Base-by-base conservation (phyloP, 169 alveolate species). In the Eimeria acervulina region DNA sequence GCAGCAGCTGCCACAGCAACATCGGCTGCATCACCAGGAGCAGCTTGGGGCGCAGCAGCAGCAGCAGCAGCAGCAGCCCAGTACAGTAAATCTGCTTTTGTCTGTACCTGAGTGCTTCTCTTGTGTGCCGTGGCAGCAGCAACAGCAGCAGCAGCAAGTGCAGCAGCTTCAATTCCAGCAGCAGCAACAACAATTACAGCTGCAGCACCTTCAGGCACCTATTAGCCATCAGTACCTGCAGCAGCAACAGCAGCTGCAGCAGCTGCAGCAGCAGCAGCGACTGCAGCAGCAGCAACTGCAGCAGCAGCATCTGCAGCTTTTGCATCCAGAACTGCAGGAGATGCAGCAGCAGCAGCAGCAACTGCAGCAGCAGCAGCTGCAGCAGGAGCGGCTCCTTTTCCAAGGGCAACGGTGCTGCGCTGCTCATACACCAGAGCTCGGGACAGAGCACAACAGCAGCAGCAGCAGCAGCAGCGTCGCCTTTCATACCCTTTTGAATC, bases 261-360 rank as follows among this genome's bases (percentile, higher is more conserved):
- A 12, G 89, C 21, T 36, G 38, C 63, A 36, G 55, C 89, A 0
- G 89, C 31, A 15, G 89, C 36, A 78, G 36, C 66, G 21, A 44
- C 84, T n/a, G 6, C 84, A 28, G 84, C 84, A 23, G 28, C 21
- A n/a, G 84, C 84, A 42, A 63, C 89, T 36, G 88, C 88, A 78
- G 88, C 63, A 78, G 63, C 88, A 78, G 61, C 88, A 78, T n/a
- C n/a, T n/a, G n/a, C n/a, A n/a, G n/a, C n/a, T n/a, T n/a, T n/a
- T n/a, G n/a, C n/a, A n/a, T n/a, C n/a, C n/a, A n/a, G n/a, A n/a
- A n/a, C n/a, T n/a, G n/a, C n/a, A n/a, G n/a, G n/a, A n/a, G n/a
- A n/a, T n/a, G n/a, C n/a, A n/a, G n/a, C n/a, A n/a, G n/a, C n/a
- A n/a, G n/a, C n/a, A n/a, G n/a, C n/a, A n/a, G 42, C 88, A 78